Evolutionary conservation across 495 filamentous ascomycete species (phyloP), one percentile per base, ranked within the genome.

Genomic region (Hypomontagnella monticulosa): DNA sequence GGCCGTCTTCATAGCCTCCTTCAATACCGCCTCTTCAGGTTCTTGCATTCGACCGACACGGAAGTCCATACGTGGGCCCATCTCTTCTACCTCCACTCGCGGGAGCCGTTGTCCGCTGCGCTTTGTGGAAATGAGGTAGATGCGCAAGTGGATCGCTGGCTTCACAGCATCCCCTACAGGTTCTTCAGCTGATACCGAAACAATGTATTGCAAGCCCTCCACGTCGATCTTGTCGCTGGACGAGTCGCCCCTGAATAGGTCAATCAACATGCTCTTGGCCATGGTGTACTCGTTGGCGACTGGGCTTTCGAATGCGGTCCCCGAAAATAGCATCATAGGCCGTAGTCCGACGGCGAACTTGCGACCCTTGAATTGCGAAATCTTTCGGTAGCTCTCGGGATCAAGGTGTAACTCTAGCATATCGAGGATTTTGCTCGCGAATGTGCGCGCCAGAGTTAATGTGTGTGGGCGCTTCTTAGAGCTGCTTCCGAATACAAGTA

Each of bases 1-100:
- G 51, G 91, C 85, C 77, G 87, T 91, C 85, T 88, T 92, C 87
- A 97, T 81, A 36, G 93, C 91, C 80, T 94, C 91, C 85, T 97
- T 98, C 87, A 87, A 80, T 71, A 90, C 82, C 9, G 85, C 87
- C 44, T 84, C 81, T 40, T 96, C 88, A 9, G 95, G 85, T 73
- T 92, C 86, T 72, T 86, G 88, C n/a, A 84, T 77, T 57, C 95
- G 87, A 27, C 95, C 92, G 49, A 97, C 77, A 64, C 88, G 88
- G 80, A 97, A 96, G 76, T 98, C 95, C 73, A 98, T 92, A 73
- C 96, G 87, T 43, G 96, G 94, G 1, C 95, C 95, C 78, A 97
- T 93, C 81, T 97, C 93, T 76, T 97, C 91, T 50, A 97, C 79
- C 78, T 99, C 95, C 8, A 98, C 91, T 34, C 92, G 84, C 1